phyloP scores from a whole-genome alignment of 306 rosid species.

The Lithocarpus polystachyus region DNA sequence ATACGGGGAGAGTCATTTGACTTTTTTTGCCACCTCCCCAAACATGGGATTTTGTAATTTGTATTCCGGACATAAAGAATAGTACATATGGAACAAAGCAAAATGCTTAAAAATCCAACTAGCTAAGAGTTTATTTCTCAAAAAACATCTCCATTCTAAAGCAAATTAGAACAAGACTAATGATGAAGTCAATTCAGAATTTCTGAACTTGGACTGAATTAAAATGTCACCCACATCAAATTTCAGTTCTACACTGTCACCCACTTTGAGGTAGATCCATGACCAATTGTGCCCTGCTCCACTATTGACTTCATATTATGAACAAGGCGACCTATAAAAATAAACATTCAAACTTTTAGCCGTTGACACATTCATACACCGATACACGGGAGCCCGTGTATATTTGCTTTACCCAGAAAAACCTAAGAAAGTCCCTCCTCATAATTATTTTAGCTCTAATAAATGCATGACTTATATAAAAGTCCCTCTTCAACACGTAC shows the following conservation, averaged over 20 bases:
- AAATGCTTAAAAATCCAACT: too few species aligned
- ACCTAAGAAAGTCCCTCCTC: not conserved
- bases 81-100: too few species aligned
- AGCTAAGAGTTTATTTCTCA: too few species aligned
- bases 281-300: not conserved
- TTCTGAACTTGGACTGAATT: not conserved
- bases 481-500: constrained; percentile 27
- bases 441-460: not conserved
- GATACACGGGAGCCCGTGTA: not conserved
- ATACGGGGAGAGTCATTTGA: too few species aligned
- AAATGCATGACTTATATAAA: not conserved
- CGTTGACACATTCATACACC: constrained; percentile 10
- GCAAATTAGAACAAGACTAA: not conserved
- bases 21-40: too few species aligned
- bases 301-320: not conserved
- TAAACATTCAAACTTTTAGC: not conserved
- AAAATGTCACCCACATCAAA: too few species aligned
- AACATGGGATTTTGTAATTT: too few species aligned
- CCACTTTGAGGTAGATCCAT: not conserved
- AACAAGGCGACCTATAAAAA: not conserved
- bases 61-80: too few species aligned
- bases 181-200: not conserved
- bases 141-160: not conserved
- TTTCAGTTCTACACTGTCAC: not conserved
- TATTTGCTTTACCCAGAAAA: not conserved